Base-by-base conservation (phyloP, 768 basidiomycete genomes). In the Coprinopsis strossmayeri region DNA sequence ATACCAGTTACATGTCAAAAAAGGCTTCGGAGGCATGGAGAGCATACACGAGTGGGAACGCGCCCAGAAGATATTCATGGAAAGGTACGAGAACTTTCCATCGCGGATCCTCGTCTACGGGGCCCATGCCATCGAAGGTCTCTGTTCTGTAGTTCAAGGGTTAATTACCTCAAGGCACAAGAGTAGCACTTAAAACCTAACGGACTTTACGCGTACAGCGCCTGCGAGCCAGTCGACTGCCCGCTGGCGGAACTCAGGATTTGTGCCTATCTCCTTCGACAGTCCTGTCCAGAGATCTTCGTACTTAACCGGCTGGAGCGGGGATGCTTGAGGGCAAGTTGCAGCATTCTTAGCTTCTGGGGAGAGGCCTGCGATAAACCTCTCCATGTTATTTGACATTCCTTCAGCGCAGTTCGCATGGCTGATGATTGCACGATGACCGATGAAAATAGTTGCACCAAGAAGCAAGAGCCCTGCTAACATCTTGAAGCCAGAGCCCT, bases 21-120 rank as follows among this genome's bases (percentile, higher is more conserved):
- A 13, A 11, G 21, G 34, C 15, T 43, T 26, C 27, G 45, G n/a
- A 20, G n/a, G 4, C 24, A 27, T 11, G 12, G 5, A 18, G 17
- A 65, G n/a, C 87, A 72, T 74, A 78, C 60, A 82, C 68, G 10
- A 83, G 79, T 55, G 87, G 92, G 27, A 84, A 76, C 5, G 67
- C 64, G 5, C 51, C 46, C 26, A 55, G 52, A 7, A 87, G 70
- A 55, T 84, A 82, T 13, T 71, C 68, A 45, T 83, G 81, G 60
- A 84, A 75, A 7, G 64, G 61, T 0, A 52, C 62, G 45, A 84
- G 82, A 21, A 65, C 70, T 25, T 76, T 67, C 81, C 81, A 84
- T 18, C 77, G 68, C 5, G 72, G 63, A 51, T 81, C 79, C 46
- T 67, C 62, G 10, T 69, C 73, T 42, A 78, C 64, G 7, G 67